Conservation (phyloP, 805 yeast species). For the Blastobotrys parvus region DNA sequence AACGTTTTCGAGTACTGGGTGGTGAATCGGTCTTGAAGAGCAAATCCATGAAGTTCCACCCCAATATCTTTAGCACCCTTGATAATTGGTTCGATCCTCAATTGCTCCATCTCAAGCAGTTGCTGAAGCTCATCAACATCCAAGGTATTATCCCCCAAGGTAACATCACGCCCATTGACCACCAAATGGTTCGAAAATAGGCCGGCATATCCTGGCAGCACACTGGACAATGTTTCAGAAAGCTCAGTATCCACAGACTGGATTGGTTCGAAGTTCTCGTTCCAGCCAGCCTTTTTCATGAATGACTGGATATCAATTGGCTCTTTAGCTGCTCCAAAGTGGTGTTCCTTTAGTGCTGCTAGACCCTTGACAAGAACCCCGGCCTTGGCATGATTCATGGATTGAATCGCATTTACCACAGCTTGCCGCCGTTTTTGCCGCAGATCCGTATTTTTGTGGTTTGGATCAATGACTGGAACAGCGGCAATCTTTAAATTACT, state of each 20-base stretch:
- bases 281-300: not conserved
- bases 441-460: not conserved
- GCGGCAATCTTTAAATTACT: conserved; percentile 6
- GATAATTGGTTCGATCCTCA: conserved; percentile 12
- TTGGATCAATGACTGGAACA: conserved; percentile 6
- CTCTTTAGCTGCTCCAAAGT: conserved; percentile 1
- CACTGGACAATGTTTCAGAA: not conserved
- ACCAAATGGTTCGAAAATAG: not conserved
- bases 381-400: not conserved
- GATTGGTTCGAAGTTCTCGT: not conserved
- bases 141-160: not conserved
- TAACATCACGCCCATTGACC: not conserved
- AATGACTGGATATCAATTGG: not conserved
- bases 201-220: not conserved
- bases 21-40: conserved; percentile 10
- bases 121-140: not conserved
- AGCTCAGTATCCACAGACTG: not conserved
- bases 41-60: conserved; percentile 4
- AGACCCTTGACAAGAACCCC: not conserved
- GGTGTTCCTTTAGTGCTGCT: conserved; percentile 1
- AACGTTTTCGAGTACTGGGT: conserved; percentile 15
- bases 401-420: not conserved
- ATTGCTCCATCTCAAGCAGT: conserved; percentile 10
- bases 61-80: conserved; percentile 6
- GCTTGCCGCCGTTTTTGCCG: not conserved